Evolutionary conservation across 192 early-diverging fungal genomes (phyloP).

Genomic region (Lunasporangiospora selenospora): DNA sequence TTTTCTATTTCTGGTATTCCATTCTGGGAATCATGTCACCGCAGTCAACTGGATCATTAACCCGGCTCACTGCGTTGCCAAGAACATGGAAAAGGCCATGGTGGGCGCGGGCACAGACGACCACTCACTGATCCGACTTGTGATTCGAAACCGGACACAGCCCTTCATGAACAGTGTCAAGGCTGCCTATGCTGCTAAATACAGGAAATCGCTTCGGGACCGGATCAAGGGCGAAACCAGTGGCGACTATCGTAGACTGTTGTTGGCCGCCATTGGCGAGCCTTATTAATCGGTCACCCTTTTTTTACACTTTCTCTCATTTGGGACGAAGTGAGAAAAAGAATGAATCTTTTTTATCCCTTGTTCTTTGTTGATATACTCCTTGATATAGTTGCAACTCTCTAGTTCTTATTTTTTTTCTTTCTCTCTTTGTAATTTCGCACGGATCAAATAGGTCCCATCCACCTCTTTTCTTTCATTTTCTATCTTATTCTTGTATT

Average conservation of each 20-base stretch:
- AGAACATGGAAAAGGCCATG: slow-evolving; percentile 46
- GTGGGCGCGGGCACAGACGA: slow-evolving; percentile 39
- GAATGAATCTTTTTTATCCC: neutral
- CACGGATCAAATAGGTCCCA: neutral
- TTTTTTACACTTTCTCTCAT: no score
- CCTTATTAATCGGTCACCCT: no score
- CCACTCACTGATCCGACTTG: slow-evolving; percentile 17
- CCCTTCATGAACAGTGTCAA: slow-evolving; percentile 39
- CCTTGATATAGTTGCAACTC: no score
- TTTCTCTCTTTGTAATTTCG: neutral
- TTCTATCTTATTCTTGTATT: no score
- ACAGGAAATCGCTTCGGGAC: slow-evolving; percentile 28
- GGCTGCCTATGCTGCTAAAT: slow-evolving; percentile 27
- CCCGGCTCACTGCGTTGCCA: slow-evolving; percentile 37
- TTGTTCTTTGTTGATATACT: slow-evolving; percentile 4
- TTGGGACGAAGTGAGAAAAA: slow-evolving; percentile 1
- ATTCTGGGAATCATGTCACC: no score
- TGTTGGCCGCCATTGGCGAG: slow-evolving; percentile 26
- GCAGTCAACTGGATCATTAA: slow-evolving; percentile 36
- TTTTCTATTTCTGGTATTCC: neutral
- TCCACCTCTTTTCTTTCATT: no score
- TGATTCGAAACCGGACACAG: slow-evolving; percentile 41
- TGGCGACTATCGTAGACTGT: slow-evolving; percentile 28
- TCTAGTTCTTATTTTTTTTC: slow-evolving; percentile 7
- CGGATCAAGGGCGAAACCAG: slow-evolving; percentile 44